These are phyloP conservation scores for Piper longum DNA, from an alignment of 164 flowering plant species.

Conservation along the genomic window DNA sequence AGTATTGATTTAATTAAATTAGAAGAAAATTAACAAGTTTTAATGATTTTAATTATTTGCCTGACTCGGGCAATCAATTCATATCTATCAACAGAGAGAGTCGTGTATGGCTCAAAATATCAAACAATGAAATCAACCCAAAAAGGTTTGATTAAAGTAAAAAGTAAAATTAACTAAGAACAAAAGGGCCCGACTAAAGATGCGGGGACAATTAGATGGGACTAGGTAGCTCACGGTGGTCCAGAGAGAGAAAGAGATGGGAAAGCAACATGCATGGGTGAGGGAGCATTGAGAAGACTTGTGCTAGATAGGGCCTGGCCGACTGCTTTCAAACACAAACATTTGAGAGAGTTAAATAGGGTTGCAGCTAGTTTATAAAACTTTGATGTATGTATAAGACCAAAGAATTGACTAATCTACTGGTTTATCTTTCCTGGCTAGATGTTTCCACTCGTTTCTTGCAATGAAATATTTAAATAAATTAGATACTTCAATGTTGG, in stretches of 20 bases:
- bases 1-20: too few species aligned
- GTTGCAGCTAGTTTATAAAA: background rate
- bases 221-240: background rate
- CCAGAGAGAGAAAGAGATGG: background rate
- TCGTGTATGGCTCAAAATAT: too few species aligned
- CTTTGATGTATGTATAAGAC: background rate
- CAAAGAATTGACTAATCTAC: background rate
- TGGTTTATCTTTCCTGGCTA: too few species aligned
- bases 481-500: too few species aligned
- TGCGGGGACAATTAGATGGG: background rate
- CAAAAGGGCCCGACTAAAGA: background rate
- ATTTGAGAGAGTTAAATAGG: background rate
- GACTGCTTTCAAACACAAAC: background rate
- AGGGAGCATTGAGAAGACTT: background rate
- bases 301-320: background rate
- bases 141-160: too few species aligned
- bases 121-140: too few species aligned
- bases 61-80: too few species aligned
- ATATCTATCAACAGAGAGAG: too few species aligned
- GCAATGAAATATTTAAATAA: too few species aligned
- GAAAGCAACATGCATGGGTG: background rate
- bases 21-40: too few species aligned
- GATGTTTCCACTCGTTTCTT: too few species aligned
- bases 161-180: background rate
- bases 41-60: too few species aligned